Base-by-base conservation (phyloP, 306 rosid genomes). In the Sicyos baderoa region DNA sequence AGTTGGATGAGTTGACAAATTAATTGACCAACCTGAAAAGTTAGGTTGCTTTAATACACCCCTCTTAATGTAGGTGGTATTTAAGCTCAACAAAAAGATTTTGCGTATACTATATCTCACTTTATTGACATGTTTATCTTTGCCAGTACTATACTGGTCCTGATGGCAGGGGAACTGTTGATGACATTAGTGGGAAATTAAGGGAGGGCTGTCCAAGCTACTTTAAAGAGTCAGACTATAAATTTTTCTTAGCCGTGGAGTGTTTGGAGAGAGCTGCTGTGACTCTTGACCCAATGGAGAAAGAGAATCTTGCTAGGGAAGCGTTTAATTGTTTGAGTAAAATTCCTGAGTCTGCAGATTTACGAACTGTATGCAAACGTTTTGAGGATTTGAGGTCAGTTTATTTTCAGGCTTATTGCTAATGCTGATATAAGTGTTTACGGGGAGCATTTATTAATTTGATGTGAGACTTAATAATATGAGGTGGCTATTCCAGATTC, bases 181-280 rank as follows among this genome's bases (percentile, higher is more conserved):
- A 93, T 82, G 99, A 93, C 72, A 88, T 90, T 71, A 93, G 99
- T 77, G 83, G 87, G 79, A 86, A 86, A 80, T 68, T 90, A 76
- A 83, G 99, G 72, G 97, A 93, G 68, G 99, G 99, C 52, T 90
- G 99, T 64, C 96, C 99, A n/a, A 93, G 99, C 84, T 93, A 81
- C 86, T 93, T 84, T 76, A 93, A 93, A 85, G 99, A 93, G 84
- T 88, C 99, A 71, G 99, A 93, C 83, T 82, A 93, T 86, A 86
- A 85, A 77, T 93, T 93, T 81, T 93, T 93, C 81, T 84, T 86
- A 73, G 97, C 99, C 1, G 99, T 93, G 85, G 99, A 93, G 77
- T 86, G 90, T 62, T 86, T 93, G 62, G 99, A 93, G 81, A 90
- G 96, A 84, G 95, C 97, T 81, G 94, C 95, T 75, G 81, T 82